Percentiles rank a stretch among this genome's conserved stretches.
phyloP scores from a whole-genome alignment of 805 yeast species.

The Yarrowia alimentaria region DNA sequence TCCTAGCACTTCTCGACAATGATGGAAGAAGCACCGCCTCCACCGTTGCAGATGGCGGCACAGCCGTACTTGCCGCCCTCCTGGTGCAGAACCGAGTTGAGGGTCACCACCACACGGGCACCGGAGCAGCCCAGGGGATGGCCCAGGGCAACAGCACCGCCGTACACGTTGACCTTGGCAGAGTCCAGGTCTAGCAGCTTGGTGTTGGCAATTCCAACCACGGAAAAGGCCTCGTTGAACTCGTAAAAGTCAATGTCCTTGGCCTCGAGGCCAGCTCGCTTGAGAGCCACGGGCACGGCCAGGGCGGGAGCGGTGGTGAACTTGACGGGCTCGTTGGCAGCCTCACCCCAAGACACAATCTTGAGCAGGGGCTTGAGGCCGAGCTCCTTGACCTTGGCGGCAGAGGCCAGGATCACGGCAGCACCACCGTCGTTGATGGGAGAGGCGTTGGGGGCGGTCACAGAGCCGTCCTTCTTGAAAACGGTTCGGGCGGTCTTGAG shows the following conservation, averaged over 20 bases:
- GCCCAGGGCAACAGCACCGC: conserved; percentile 96
- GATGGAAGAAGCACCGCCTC: conserved; percentile 97
- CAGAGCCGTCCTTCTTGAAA: conserved; percentile 93
- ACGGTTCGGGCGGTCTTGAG: conserved; percentile 86
- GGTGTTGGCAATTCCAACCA: conserved; percentile 89
- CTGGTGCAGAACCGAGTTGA: conserved; percentile 74
- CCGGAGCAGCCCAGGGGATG: conserved; percentile 96
- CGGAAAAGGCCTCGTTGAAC: conserved; percentile 97
- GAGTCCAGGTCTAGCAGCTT: conserved; percentile 62
- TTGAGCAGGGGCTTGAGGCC: conserved; percentile 85
- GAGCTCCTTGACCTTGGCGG: conserved; percentile 76
- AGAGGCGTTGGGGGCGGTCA: conserved; percentile 96
- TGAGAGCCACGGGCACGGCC: conserved; percentile 94
- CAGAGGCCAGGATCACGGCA: conserved; percentile 86
- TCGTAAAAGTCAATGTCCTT: conserved; percentile 85
- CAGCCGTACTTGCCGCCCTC: conserved; percentile 87
- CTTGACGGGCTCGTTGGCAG: conserved; percentile 91
- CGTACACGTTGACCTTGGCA: conserved; percentile 79
- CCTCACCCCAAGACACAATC: conserved; percentile 96
- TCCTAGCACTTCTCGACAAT: conserved; percentile 58
- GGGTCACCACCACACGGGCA: conserved; percentile 87
- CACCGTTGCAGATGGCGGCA: conserved; percentile 98
- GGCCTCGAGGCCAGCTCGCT: conserved; percentile 68
- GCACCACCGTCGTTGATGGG: conserved; percentile 98
- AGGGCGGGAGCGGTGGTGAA: conserved; percentile 95